These are phyloP conservation scores for Lactarius sp. DNA, from an alignment of 768 basidiomycete genomes.

Conservation along the genomic window DNA sequence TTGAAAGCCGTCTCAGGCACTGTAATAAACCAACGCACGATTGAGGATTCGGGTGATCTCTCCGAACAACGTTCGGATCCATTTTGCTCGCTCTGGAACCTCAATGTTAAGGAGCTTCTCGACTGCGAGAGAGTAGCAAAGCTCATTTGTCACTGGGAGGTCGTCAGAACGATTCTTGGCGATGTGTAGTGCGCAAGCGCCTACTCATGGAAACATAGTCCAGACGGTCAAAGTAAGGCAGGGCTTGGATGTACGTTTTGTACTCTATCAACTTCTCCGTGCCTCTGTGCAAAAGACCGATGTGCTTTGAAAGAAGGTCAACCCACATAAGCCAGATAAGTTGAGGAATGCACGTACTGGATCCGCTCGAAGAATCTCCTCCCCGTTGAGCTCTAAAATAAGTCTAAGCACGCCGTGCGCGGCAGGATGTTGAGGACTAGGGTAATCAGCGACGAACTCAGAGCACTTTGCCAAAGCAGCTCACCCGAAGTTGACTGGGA, in stretches of 20 bases:
- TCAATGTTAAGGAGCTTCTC: conserved; percentile 97
- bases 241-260: conserved; percentile 95
- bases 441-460: not conserved
- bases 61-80: conserved; percentile 96
- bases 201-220: conserved; percentile 99
- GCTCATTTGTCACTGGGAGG: conserved; percentile 92
- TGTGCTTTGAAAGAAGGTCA: conserved; percentile 51
- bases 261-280: conserved; percentile 99
- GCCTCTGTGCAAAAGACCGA: conserved; percentile 93
- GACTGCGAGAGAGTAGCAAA: conserved; percentile 94
- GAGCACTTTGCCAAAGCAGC: conserved; percentile 24
- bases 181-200: conserved; percentile 31
- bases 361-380: conserved; percentile 86
- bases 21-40: conserved; percentile 47
- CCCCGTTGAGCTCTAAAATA: conserved; percentile 96
- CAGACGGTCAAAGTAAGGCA: conserved; percentile 97
- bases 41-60: conserved; percentile 96
- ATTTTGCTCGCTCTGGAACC: conserved; percentile 94
- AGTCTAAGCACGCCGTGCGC: conserved; percentile 97
- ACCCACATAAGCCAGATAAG: not conserved
- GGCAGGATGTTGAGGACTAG: conserved; percentile 95
- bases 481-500: conserved; percentile 86
- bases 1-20: not conserved
- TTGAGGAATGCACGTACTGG: conserved; percentile 42
- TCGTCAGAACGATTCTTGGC: not conserved